Conservation (phyloP, 1,139 yeast genomes). For the Suhomyces wounanorum region DNA sequence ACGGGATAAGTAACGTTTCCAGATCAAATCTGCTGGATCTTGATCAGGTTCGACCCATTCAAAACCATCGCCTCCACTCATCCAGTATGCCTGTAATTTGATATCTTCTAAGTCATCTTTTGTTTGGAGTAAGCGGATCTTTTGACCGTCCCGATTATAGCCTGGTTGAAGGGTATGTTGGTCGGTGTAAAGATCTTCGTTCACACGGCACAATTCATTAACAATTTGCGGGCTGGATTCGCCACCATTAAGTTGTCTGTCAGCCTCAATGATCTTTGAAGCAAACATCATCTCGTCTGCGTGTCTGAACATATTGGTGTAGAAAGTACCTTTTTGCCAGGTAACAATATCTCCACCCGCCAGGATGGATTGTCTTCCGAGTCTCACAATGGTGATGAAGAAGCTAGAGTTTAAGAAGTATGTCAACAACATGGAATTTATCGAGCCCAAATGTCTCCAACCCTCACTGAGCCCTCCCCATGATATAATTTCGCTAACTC, state of each 20-base stretch:
- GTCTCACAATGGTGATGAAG: slow-evolving; percentile 59
- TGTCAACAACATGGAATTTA: slow-evolving; percentile 64
- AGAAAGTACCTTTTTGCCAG: slow-evolving; percentile 69
- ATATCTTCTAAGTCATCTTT: slow-evolving; percentile 54
- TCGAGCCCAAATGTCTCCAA: slow-evolving; percentile 50
- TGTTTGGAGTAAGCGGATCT: slow-evolving; percentile 41
- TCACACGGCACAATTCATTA: slow-evolving; percentile 43
- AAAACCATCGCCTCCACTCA: slow-evolving; percentile 72
- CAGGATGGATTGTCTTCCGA: slow-evolving; percentile 48
- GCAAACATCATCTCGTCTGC: slow-evolving; percentile 72
- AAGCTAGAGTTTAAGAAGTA: slow-evolving; percentile 65
- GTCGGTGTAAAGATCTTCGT: slow-evolving; percentile 25
- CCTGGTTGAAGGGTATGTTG: slow-evolving; percentile 38
- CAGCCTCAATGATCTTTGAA: slow-evolving; percentile 65
- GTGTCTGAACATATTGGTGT: slow-evolving; percentile 64
- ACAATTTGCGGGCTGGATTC: slow-evolving; percentile 36
- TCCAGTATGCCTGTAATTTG: slow-evolving; percentile 74
- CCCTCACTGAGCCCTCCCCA: slow-evolving; percentile 33
- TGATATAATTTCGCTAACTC: slow-evolving; percentile 39
- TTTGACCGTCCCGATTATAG: slow-evolving; percentile 39
- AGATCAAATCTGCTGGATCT: slow-evolving; percentile 69
- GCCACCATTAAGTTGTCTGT: slow-evolving; percentile 50
- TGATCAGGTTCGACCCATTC: slow-evolving; percentile 83
- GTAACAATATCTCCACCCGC: slow-evolving; percentile 59
- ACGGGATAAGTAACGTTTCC: slow-evolving; percentile 45